Percentiles rank a stretch among this genome's conserved stretches.
Conservation (phyloP, 2,329 filamentous ascomycete genomes). For the Neophaeococcomyces aloes region DNA sequence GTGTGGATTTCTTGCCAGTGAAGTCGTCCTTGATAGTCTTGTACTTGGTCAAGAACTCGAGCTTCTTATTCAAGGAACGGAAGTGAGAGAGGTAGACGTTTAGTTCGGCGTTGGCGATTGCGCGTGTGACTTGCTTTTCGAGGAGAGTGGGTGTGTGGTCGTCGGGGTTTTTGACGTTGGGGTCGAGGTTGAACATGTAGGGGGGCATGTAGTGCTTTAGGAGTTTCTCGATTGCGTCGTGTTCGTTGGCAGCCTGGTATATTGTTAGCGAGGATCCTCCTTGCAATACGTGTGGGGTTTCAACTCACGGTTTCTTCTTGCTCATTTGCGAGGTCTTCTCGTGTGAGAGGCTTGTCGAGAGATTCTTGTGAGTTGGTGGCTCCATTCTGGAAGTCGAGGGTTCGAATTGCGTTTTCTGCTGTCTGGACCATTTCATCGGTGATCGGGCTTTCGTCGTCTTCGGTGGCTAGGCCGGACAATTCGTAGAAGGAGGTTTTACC, state of each 20-base stretch:
- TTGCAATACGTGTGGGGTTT: too few relatives aligned
- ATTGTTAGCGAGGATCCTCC: background rate
- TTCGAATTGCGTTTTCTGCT: too few relatives aligned
- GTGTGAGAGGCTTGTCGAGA: too few relatives aligned
- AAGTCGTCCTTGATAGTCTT: background rate
- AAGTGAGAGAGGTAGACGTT: slow-evolving; percentile 2
- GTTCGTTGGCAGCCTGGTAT: too few relatives aligned
- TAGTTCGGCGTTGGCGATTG: background rate
- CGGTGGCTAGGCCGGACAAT: too few relatives aligned
- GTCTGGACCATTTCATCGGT: too few relatives aligned
- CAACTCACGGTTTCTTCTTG: too few relatives aligned
- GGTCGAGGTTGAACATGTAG: background rate
- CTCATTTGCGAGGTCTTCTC: too few relatives aligned
- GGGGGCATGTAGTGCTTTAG: background rate
- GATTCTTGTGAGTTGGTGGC: too few relatives aligned
- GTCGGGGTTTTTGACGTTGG: background rate
- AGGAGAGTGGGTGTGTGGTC: background rate
- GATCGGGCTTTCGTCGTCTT: too few relatives aligned
- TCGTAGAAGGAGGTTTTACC: too few relatives aligned
- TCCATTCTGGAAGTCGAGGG: too few relatives aligned
- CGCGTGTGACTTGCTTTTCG: background rate
- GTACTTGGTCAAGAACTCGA: background rate
- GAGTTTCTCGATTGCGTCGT: background rate
- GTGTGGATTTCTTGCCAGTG: background rate
- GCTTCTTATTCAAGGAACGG: background rate